Base-by-base conservation (phyloP, 2,329 filamentous ascomycete genomes). In the Claviceps paspali region DNA sequence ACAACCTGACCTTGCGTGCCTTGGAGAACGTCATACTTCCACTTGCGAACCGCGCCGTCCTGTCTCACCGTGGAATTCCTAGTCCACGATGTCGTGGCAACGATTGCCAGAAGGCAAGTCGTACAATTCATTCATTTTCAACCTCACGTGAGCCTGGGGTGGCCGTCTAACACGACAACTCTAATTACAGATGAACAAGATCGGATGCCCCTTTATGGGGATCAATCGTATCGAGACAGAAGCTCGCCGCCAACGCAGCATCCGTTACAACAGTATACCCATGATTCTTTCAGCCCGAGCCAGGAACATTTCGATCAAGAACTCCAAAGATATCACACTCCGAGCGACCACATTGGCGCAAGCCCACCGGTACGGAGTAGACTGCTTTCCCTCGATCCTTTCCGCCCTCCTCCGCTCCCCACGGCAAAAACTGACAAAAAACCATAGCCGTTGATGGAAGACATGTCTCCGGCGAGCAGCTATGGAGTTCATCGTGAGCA, bases 281-380 rank as follows among this genome's bases (percentile, higher is more conserved):
- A 40, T n/a, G 36, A 33, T 29, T 28, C 34, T 11, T 40, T 28
- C 12, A 24, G 17, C 5, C 38, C 29, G 4, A 67, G 63, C 37
- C 67, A 62, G 41, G 48, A 51, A 40, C 45, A 42, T 33, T 54
- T 65, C 43, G 43, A 54, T 40, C 56, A 37, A 39, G 49, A 14
- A 36, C 43, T 22, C 29, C 47, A 56, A 17, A 62, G 68, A 33
- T 58, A 64, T 21, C 59, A 64, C 41, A 78, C 75, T 15, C 74
- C 79, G 1, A 78, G 76, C 50, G 88, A 96, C 60, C 70, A 79
- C 40, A 65, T 96, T 36, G 76, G 81, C 40, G 70, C 87, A 45
- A 87, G 95, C 57, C 83, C 85, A 35, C 88, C 87, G 39, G 82
- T 88, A 59, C 22, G 33, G 17, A 22, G 8, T 10, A 28, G 23